phyloP scores from a whole-genome alignment of 495 filamentous ascomycete genomes.

The Amorphotheca resinae region DNA sequence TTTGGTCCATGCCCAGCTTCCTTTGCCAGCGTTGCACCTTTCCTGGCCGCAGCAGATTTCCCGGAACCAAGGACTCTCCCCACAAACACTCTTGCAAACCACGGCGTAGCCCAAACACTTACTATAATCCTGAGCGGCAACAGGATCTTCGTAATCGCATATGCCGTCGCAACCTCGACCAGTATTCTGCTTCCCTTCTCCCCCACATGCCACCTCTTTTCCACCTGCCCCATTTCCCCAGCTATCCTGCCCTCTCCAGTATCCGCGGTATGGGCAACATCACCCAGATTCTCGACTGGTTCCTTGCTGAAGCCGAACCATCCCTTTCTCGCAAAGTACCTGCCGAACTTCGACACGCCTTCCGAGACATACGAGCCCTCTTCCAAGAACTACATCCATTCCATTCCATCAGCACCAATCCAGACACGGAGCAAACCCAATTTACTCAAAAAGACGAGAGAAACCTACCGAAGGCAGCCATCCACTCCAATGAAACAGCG shows the following conservation, averaged over 20 bases:
- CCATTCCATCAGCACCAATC: constrained; percentile 18
- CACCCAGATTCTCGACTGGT: constrained; percentile 10
- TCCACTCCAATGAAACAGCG: constrained; percentile 60
- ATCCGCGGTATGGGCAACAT: constrained; percentile 1
- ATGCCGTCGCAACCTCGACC: constrained; percentile 71
- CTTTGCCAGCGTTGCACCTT: not conserved
- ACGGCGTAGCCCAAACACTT: constrained; percentile 84
- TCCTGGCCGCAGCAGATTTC: not conserved
- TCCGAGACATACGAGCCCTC: constrained; percentile 28
- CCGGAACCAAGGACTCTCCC: constrained; percentile 6
- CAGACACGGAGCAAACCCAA: constrained; percentile 1
- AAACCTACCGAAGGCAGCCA: constrained; percentile 45
- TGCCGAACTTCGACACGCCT: constrained; percentile 32
- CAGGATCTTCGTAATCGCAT: constrained; percentile 74
- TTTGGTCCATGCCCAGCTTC: not conserved
- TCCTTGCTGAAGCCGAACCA: constrained; percentile 33
- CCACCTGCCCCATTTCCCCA: constrained; percentile 10
- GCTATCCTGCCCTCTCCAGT: constrained; percentile 7
- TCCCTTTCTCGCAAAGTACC: constrained; percentile 31
- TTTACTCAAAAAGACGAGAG: not conserved
- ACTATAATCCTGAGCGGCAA: constrained; percentile 60
- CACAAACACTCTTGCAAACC: constrained; percentile 67
- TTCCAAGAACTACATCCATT: constrained; percentile 9
- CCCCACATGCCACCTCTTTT: constrained; percentile 11
- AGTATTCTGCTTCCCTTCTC: constrained; percentile 40